Conservation (phyloP, 148 eudicot species). For the Hydrangea macrophylla region DNA sequence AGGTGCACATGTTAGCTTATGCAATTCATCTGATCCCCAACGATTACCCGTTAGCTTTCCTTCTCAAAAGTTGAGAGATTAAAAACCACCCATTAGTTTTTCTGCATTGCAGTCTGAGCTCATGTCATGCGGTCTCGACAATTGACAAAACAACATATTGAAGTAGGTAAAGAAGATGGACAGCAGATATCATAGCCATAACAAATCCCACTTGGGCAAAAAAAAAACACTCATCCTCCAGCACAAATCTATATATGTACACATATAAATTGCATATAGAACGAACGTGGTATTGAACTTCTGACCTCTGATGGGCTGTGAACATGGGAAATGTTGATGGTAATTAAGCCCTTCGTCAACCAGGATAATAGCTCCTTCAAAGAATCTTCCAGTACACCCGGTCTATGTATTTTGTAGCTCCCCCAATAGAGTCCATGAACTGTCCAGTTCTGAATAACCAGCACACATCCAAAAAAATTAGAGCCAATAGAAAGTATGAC, state of each 20-base stretch:
- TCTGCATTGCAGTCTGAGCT: no score
- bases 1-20: no score
- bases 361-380: constrained; percentile 77
- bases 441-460: constrained; percentile 88
- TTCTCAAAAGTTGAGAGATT: background rate
- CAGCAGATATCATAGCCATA: background rate
- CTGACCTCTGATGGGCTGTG: constrained; percentile 69
- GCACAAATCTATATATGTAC: no score
- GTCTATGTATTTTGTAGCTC: constrained; percentile 65
- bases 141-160: no score
- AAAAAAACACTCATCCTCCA: no score
- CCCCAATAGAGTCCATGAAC: constrained; percentile 98
- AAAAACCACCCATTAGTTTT: no score
- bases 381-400: constrained; percentile 64
- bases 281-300: background rate
- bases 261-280: no score
- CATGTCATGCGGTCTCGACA: background rate
- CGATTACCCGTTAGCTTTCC: background rate
- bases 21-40: background rate
- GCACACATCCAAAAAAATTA: constrained; percentile 9
- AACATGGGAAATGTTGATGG: constrained; percentile 66
- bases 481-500: background rate
- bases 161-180: background rate
- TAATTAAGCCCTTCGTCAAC: constrained; percentile 63
- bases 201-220: background rate